Evolutionary conservation across 352 stramenopile species (phyloP), one percentile per base, ranked within the genome.

Genomic region (Blastocystis sp.): DNA sequence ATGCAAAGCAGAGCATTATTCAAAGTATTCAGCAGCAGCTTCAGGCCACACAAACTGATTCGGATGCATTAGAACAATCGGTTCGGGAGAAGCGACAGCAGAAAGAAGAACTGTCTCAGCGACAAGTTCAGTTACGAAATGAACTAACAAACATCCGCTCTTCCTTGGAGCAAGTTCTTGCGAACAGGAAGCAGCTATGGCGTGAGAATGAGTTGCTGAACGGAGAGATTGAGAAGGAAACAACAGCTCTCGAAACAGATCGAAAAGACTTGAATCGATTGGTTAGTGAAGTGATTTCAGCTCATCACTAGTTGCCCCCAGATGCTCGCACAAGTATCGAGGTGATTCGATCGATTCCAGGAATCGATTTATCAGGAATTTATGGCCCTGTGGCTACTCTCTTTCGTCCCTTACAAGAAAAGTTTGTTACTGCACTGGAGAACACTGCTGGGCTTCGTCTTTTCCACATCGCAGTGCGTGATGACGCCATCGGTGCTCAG

Each of bases 401-500:
- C 26, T 85, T 85, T 45, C 76, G 91, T 18, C 90, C 96, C 0
- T 92, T 91, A 30, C 91, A 95, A 76, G 64, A 90, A 8, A 94
- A 94, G 39, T 99, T 98, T 90, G 96, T 94, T 76, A 98, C 94
- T 16, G 96, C 96, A 39, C 93, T 98, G 0, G 97, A 99, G 90
- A 95, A 98, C 76, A 96, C 97, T 53, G 96, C 96, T 3, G 95
- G 97, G 8, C 96, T 95, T 45, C 93, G 94, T 56, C 93, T 99
- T 30, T 99, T 98, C 91, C 96, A 99, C 90, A 95, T 99, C 18
- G 96, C 99, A 68, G 97, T 99, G 26, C 96, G 99, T 91, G 98
- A 94, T 2, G 97, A 99, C 90, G 95, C 96, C 64, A 98, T 96
- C 18, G 97, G 96, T 1, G 93, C 96, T 13, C 90, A 92, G 43